Conservation (phyloP, 2,329 filamentous ascomycete genomes). For the Aspergillus brasiliensis region DNA sequence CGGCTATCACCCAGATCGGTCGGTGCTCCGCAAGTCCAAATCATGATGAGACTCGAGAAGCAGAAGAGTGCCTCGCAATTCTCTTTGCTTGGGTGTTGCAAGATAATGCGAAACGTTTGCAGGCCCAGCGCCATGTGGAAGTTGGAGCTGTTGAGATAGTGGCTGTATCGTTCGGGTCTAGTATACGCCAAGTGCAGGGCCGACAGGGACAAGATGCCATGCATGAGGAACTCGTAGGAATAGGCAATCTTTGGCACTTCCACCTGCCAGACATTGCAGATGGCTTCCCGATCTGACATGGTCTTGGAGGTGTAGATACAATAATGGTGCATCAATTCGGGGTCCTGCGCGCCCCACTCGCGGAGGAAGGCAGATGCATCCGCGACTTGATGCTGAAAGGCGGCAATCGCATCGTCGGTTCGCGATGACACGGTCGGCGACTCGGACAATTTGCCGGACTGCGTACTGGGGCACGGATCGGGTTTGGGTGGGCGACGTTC, state of each 20-base stretch:
- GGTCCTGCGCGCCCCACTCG: conserved; percentile 15
- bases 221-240: conserved; percentile 11
- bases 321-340: conserved; percentile 47
- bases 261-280: conserved; percentile 5
- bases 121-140: conserved; percentile 23
- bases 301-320: conserved; percentile 36
- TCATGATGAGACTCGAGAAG: conserved; percentile 14
- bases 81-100: conserved; percentile 4
- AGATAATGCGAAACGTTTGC: conserved; percentile 7
- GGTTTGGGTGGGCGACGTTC: neutral
- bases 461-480: neutral
- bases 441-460: conserved; percentile 10
- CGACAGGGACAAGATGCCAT: conserved; percentile 7
- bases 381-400: neutral
- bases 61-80: conserved; percentile 13
- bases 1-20: neutral
- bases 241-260: conserved; percentile 8
- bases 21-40: conserved; percentile 11
- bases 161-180: conserved; percentile 18
- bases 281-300: conserved; percentile 15
- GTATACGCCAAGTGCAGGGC: conserved; percentile 14
- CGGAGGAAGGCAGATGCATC: conserved; percentile 5
- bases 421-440: conserved; percentile 31
- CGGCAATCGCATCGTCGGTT: neutral
- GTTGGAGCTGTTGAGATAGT: conserved; percentile 18